phyloP scores from a whole-genome alignment of 768 basidiomycete species.

The Mycena kentingensis region DNA sequence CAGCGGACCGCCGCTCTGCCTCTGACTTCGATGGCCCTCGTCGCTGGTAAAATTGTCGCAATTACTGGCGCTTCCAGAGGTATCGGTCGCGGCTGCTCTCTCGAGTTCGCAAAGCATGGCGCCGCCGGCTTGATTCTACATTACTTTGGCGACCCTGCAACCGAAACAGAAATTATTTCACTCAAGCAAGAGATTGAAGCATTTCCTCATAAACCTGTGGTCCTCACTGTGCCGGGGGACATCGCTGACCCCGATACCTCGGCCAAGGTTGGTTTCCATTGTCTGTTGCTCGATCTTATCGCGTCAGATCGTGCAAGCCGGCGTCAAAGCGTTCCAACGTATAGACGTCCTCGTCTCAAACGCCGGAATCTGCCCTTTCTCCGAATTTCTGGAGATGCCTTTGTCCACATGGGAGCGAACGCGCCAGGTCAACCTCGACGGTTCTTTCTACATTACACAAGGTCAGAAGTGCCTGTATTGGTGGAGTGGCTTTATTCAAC shows the following conservation, averaged over 20 bases:
- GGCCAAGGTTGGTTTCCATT: constrained; percentile 41
- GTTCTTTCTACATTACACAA: constrained; percentile 72
- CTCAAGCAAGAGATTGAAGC: constrained; percentile 50
- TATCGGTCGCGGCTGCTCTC: constrained; percentile 69
- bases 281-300: background rate
- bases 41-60: constrained; percentile 59
- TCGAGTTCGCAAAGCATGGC: constrained; percentile 66
- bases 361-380: constrained; percentile 75
- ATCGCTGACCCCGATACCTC: constrained; percentile 62
- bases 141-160: constrained; percentile 62
- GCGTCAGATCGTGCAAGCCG: constrained; percentile 61
- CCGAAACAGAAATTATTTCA: constrained; percentile 47
- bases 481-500: constrained; percentile 5
- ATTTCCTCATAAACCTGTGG: constrained; percentile 34
- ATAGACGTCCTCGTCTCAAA: constrained; percentile 57
- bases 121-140: constrained; percentile 67
- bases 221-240: constrained; percentile 62
- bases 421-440: constrained; percentile 73
- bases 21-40: constrained; percentile 39
- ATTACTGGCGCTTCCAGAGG: constrained; percentile 77
- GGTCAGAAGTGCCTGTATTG: constrained; percentile 33
- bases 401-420: constrained; percentile 62
- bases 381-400: constrained; percentile 72
- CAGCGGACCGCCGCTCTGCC: background rate
- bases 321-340: constrained; percentile 60